A percentile compares a stretch with the other conserved stretches of the same genome.
These are phyloP conservation scores for Chaetomium fimeti DNA, from an alignment of 495 filamentous ascomycete genomes.

Conservation along the genomic window DNA sequence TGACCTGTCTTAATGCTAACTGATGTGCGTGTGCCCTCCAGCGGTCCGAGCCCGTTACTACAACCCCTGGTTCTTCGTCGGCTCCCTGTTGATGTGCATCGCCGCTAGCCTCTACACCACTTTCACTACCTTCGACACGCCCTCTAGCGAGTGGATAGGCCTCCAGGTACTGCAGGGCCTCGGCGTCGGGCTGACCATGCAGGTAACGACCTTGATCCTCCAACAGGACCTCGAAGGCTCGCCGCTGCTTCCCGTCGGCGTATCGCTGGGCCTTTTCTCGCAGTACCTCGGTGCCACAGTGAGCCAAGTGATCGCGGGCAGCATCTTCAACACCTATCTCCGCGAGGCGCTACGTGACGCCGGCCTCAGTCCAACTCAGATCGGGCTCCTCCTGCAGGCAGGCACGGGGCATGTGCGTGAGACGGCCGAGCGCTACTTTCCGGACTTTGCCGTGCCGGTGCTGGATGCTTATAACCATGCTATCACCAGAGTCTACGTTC, in stretches of 20 bases:
- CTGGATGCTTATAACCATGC: neutral
- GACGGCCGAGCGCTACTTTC: neutral
- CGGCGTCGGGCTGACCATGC: constrained; percentile 44
- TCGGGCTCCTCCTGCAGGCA: neutral
- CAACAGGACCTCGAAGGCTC: constrained; percentile 27
- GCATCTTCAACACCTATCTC: constrained; percentile 17
- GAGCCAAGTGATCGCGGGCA: constrained; percentile 25
- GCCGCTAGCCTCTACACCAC: constrained; percentile 40
- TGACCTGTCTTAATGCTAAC: neutral
- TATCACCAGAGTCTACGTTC: neutral
- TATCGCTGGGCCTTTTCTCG: constrained; percentile 24
- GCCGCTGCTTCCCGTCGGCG: constrained; percentile 19
- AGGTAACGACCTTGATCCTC: constrained; percentile 32
- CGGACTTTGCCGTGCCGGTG: neutral
- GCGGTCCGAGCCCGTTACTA: constrained; percentile 14
- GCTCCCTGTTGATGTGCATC: constrained; percentile 16
- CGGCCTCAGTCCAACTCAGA: neutral
- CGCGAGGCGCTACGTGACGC: neutral
- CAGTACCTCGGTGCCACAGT: constrained; percentile 30
- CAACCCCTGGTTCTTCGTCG: constrained; percentile 27
- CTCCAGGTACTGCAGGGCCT: constrained; percentile 51
- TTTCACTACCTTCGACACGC: constrained; percentile 35
- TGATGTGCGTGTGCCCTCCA: neutral
- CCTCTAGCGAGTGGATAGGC: constrained; percentile 48
- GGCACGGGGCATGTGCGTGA: neutral